phyloP scores from a whole-genome alignment of 768 basidiomycete genomes.

The Mycena rebaudengoi region DNA sequence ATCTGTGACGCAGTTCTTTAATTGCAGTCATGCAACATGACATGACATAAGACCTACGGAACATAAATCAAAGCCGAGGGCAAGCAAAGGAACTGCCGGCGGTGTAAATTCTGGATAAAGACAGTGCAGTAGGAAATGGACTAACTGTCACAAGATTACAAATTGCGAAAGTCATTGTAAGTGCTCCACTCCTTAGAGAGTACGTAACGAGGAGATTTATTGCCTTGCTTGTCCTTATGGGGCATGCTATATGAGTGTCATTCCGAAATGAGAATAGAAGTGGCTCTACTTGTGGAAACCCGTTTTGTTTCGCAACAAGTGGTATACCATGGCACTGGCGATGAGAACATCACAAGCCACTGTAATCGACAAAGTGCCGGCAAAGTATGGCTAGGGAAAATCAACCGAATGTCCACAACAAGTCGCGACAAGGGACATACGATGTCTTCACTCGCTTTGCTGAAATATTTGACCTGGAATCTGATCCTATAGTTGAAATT shows the following conservation, averaged over 20 bases:
- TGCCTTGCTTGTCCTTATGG: neutral
- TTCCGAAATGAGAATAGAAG: neutral
- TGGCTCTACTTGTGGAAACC: neutral
- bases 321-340: neutral
- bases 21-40: neutral
- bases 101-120: neutral
- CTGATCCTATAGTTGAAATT: neutral
- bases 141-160: neutral
- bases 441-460: neutral
- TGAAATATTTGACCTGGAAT: conserved; percentile 8
- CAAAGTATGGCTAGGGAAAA: neutral
- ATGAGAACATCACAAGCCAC: conserved; percentile 3
- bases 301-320: conserved; percentile 5
- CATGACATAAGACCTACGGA: neutral
- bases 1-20: neutral
- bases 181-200: neutral
- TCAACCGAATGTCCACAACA: neutral
- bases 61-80: neutral
- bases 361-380: neutral
- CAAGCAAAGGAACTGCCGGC: neutral
- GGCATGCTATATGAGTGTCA: neutral
- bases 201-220: conserved; percentile 3
- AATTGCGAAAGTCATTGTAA: neutral
- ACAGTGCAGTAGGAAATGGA: neutral
- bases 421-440: neutral